These are phyloP conservation scores for Hypomontagnella submonticulosa DNA, from an alignment of 495 filamentous ascomycete species.

Conservation along the genomic window DNA sequence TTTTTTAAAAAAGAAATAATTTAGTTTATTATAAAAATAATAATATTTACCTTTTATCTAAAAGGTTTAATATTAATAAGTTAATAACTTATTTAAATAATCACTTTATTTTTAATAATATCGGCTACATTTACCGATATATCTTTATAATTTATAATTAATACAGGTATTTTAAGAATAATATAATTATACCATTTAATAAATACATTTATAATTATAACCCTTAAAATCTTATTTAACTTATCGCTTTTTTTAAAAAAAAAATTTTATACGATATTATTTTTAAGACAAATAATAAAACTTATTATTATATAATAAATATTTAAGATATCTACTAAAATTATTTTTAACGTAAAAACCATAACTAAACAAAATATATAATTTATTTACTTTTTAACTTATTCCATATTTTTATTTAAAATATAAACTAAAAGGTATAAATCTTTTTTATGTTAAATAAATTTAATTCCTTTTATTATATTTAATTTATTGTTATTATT, in stretches of 20 bases:
- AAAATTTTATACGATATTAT: background rate
- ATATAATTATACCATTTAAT: background rate
- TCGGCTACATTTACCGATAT: background rate
- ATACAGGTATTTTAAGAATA: background rate
- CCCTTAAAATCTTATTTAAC: background rate
- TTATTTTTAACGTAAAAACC: background rate
- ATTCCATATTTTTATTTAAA: background rate
- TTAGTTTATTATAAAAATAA: background rate
- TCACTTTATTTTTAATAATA: constrained; percentile 2
- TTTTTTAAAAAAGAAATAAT: constrained; percentile 7
- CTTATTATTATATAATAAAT: background rate
- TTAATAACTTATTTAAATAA: background rate
- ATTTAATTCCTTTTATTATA: background rate
- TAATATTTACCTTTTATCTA: background rate
- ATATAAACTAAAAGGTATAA: background rate
- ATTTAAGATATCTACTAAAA: background rate
- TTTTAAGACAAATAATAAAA: background rate
- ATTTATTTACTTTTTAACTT: constrained; percentile 1
- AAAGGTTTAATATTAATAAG: constrained; percentile 1
- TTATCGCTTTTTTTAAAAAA: background rate
- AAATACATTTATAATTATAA: background rate
- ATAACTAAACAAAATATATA: background rate
- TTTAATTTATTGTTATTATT: background rate
- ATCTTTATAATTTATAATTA: background rate
- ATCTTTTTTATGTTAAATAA: background rate